Evolutionary conservation across 1,139 yeast species (phyloP), one percentile per base, ranked within the genome.

Genomic region (Pichia terricola): DNA sequence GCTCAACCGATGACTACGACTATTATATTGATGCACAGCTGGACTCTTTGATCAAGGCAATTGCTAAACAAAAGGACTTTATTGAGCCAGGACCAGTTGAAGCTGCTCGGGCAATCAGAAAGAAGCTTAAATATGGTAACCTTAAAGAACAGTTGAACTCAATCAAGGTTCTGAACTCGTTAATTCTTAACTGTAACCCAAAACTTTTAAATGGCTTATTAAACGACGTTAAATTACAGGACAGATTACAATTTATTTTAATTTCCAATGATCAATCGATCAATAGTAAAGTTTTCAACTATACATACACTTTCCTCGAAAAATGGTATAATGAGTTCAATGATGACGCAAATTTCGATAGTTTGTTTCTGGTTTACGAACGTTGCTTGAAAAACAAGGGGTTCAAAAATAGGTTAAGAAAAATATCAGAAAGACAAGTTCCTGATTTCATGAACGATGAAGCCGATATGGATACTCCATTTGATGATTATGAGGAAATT

Each of bases 101-200:
- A 62, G 94, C 95, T 1, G 96, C 96, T 0, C 70, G 97, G 43
- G 94, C 95, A 1, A 68, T 91, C 35, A 73, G 98, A 43, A 91
- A 91, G 67, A 79, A 81, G 59, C 68, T 91, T 60, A 91, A 91
- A 65, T 84, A 91, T 60, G 97, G 97, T n/a, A 55, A 68, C 1
- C 60, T 64, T 2, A 68, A 68, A 31, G 80, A 78, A 50, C 91
- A 83, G 58, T 53, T 73, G 43, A 71, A 84, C 43, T 85, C 95
- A 0, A 64, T 89, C 51, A 75, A 75, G 46, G 57, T 89, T 25
- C 68, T 88, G 48, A 95, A 89, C 57, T 69, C 84, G 34, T 65
- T 89, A 46, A 80, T 89, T 4, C 75, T 83, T 47, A 89, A 89
- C 61, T 86, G 89, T 4, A 58, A 58, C 16, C 56, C 64, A 1